Base-by-base conservation (phyloP, 768 basidiomycete genomes). In the Cyclocybe aegerita region DNA sequence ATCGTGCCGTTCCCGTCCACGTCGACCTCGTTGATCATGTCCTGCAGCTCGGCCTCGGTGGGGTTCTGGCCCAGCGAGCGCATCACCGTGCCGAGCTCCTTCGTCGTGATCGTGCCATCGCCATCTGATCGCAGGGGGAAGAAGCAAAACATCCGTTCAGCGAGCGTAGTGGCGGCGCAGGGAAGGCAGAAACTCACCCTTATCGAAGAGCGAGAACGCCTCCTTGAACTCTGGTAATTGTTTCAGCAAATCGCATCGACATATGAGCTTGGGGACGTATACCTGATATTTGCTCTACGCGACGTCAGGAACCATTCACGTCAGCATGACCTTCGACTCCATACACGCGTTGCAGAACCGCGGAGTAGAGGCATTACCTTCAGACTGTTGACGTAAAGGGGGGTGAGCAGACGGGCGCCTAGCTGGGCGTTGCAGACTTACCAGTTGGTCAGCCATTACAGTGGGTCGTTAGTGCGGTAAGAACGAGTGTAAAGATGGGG, bases 161-260 rank as follows among this genome's bases (percentile, higher is more conserved):
- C 4, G 50, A 47, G 50, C 53, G 44, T 47, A 42, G 48, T 46
- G 14, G 42, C 38, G 39, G 5, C 23, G 23, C 4, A 23, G 23
- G 23, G 23, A 23, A 5, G 17, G 31, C 70, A 77, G 33, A 10
- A 1, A 51, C 57, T 29, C 43, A 93, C 93, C 90, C 70, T 93
- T 95, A 77, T 97, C 93, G 70, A 98, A 98, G 15, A 98, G 81
- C 52, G 94, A 93, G 76, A 98, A 98, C 43, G 95, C 95, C 78
- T 98, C 96, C 81, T 96, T 98, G 84, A 95, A 98, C 72, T 96
- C 93, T 57, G 34, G 8, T 50, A 40, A 23, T 42, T 17, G 33
- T 34, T 39, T 29, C 32, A 15, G 35, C 36, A 33, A 16, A 32
- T 39, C 23, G 29, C n/a, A 16, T 38, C 14, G 48, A 6, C 12